Evolutionary conservation across 371 early-diverging fungal genomes (phyloP), one percentile per base, ranked within the genome.

Genomic region (Mortierella sp.): DNA sequence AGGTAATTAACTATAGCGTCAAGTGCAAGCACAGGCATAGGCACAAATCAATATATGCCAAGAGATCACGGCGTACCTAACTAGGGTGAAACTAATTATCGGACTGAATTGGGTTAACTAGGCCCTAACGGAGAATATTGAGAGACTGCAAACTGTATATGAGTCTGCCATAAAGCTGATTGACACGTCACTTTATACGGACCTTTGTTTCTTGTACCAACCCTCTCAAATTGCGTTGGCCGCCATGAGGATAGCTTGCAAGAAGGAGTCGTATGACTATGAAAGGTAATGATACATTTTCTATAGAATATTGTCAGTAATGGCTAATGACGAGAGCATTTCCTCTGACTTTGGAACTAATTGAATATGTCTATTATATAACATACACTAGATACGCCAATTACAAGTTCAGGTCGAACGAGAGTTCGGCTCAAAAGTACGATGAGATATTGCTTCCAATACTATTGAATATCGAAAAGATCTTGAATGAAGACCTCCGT

Each of bases 191-290:
- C 74, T 95, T 19, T 77, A 90, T 64, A 93, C 95, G 0, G 98
- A 97, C 76, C 84, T 95, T 15, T 85, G 88, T 8, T 90, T 97
- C 70, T 83, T 93, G 24, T 95, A 94, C 77, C 92, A 91, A 76
- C 95, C 97, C 10, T 88, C 95, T 1, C 97, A 97, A 84, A 90
- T 97, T 24, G 96, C 96, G 4, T 63, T 96, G 61, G 95, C 93
- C 8, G 93, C 94, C 33, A 87, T 94, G 72, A 77, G 88, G 68
- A 78, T 92, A 40, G 95, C 96, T 7, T 88, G 93, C 21, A 84
- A 82, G 61, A 87, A 87, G 41, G 86, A 91, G 62, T 88, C 87
- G 28, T 75, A 84, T 33, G 89, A 88, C 47, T 66, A 87, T 52
- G 79, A 84, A 48, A 76, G 69, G 85, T 87, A 82, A 22, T 10